Conservation (phyloP, 2,329 filamentous ascomycete genomes). For the Claviceps humidiphila region DNA sequence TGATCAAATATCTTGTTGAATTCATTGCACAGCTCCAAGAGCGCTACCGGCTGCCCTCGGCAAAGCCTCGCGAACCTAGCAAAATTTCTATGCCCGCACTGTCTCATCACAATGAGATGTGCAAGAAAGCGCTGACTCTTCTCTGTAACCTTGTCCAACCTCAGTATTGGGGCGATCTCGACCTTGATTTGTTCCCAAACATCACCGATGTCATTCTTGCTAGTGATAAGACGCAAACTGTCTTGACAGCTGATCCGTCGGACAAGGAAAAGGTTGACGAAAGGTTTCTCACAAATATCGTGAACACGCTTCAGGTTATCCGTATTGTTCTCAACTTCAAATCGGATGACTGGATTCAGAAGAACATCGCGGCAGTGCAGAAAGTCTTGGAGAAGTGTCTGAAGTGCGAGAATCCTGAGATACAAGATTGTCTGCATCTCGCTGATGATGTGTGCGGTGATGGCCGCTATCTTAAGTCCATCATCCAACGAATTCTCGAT, state of each 20-base stretch:
- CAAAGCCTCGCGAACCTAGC: slow-evolving; percentile 45
- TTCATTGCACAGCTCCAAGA: slow-evolving; percentile 88
- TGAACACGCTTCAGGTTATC: slow-evolving; percentile 88
- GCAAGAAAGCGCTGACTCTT: slow-evolving; percentile 70
- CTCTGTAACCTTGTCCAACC: slow-evolving; percentile 76
- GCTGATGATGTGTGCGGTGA: slow-evolving; percentile 58
- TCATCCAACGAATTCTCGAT: slow-evolving; percentile 71
- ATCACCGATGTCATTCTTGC: slow-evolving; percentile 76
- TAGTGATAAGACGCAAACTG: slow-evolving; percentile 58
- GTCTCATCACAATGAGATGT: slow-evolving; percentile 57
- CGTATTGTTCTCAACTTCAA: slow-evolving; percentile 82
- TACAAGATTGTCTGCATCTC: slow-evolving; percentile 83
- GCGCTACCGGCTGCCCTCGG: slow-evolving; percentile 63
- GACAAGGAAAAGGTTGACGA: slow-evolving; percentile 67
- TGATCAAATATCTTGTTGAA: slow-evolving; percentile 89
- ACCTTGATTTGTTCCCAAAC: slow-evolving; percentile 82
- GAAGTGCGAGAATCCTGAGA: slow-evolving; percentile 76
- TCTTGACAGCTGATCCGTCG: slow-evolving; percentile 43
- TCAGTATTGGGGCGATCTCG: slow-evolving; percentile 81
- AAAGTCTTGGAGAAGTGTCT: slow-evolving; percentile 83
- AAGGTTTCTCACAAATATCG: slow-evolving; percentile 72
- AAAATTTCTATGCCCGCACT: slow-evolving; percentile 32
- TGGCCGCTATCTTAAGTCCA: slow-evolving; percentile 57
- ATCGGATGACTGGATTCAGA: slow-evolving; percentile 78
- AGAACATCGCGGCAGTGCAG: slow-evolving; percentile 64